Evolutionary conservation across 2,329 filamentous ascomycete species (phyloP), one percentile per base, ranked within the genome.

Genomic region (Fusarium goolgardi): DNA sequence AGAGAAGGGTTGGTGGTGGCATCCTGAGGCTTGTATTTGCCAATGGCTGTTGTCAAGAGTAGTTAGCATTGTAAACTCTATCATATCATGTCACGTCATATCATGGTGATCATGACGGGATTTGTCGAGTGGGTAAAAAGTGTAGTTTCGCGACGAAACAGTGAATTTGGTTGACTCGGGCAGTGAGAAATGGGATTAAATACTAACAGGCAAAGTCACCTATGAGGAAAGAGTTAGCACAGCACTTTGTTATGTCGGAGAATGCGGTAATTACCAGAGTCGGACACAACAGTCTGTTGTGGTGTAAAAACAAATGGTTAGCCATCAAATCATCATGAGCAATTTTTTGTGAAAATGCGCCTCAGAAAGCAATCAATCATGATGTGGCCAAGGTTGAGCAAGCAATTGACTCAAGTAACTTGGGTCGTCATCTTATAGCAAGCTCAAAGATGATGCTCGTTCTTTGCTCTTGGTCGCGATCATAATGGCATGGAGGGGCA

Each of bases 21-120:
- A 92, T 99, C 96, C 88, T 99, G 94, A 72, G 96, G 96, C 90
- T 97, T 97, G 90, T 99, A 99, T 87, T 98, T 97, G 86, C 87
- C 94, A 82, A 99, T 99, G 82, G 94, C 94, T 89, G 84, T 81
- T 61, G 16, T n/a, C 16, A 41, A 23, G 21, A 71, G 78, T 20
- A 78, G 76, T 66, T 70, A 51, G 47, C 21, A 25, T 45, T 39
- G 40, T 44, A 23, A 49, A 52, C 27, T 55, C n/a, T 51, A 55
- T 61, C 37, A 59, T 50, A 65, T 65, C 55, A 70, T 61, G 40
- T 23, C 52, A 59, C 63, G 23, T 55, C 51, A 59, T 46, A 39
- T 64, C 61, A 54, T 64, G 53, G 29, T 32, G 32, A 59, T 49
- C 41, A 58, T 66, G 47, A 52, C 43, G 59, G 41, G 53, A 55